These are phyloP conservation scores for Castanospermum australe DNA, from an alignment of 306 rosid species.

Conservation along the genomic window DNA sequence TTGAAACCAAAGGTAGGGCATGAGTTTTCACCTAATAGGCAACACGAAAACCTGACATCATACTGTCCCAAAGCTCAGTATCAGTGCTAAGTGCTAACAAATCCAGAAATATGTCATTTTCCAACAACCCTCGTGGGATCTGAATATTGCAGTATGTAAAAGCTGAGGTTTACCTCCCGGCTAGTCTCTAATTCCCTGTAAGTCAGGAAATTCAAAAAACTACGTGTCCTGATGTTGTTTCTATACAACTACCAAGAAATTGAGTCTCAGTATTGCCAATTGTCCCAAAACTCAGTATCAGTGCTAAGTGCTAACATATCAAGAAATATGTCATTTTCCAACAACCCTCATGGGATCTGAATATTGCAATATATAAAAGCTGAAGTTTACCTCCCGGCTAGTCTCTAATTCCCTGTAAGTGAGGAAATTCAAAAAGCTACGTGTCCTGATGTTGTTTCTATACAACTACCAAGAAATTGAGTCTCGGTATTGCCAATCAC, in stretches of 20 bases:
- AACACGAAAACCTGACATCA: neutral
- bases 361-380: neutral
- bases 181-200: no score
- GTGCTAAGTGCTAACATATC: neutral
- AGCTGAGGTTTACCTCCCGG: neutral
- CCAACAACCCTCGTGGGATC: neutral
- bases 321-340: neutral
- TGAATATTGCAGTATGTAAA: neutral
- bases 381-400: neutral
- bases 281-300: neutral
- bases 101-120: neutral
- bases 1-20: neutral
- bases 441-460: no score
- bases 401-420: no score
- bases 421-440: no score
- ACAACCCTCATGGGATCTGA: neutral
- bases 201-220: no score
- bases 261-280: no score
- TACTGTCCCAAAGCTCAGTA: neutral
- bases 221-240: no score
- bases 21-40: neutral
- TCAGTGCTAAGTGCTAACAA: neutral
- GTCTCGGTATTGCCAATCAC: no score
- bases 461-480: no score
- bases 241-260: no score